phyloP scores from a whole-genome alignment of 1,139 yeast species.

The Chernovozyma aurita region DNA sequence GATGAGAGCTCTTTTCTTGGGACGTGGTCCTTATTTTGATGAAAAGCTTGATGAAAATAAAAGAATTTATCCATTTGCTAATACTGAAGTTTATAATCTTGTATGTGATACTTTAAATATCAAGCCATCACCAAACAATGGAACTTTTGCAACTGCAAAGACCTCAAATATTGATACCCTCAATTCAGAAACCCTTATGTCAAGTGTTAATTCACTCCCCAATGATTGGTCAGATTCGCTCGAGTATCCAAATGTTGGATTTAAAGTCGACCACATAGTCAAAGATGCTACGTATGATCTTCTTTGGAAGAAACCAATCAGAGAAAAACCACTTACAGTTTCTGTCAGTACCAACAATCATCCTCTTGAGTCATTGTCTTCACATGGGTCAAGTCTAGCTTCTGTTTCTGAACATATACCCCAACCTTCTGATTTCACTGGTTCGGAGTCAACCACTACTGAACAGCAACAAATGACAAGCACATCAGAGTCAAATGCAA shows the following conservation, averaged over 20 bases:
- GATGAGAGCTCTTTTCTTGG: slow-evolving; percentile 82
- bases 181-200: slow-evolving; percentile 5
- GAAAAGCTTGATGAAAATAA: slow-evolving; percentile 14
- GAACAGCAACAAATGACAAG: background rate
- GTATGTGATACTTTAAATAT: slow-evolving; percentile 65
- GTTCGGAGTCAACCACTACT: slow-evolving; percentile 1
- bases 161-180: background rate
- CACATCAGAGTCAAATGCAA: background rate
- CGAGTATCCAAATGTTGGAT: slow-evolving; percentile 56
- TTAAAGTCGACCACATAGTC: slow-evolving; percentile 43
- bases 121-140: slow-evolving; percentile 57
- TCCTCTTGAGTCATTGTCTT: slow-evolving; percentile 24
- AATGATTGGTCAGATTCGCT: slow-evolving; percentile 51
- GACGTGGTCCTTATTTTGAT: slow-evolving; percentile 72
- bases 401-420: slow-evolving; percentile 24
- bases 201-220: slow-evolving; percentile 31
- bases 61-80: slow-evolving; percentile 61
- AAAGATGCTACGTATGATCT: slow-evolving; percentile 51
- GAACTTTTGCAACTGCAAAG: slow-evolving; percentile 25
- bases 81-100: slow-evolving; percentile 69
- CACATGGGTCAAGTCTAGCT: slow-evolving; percentile 22
- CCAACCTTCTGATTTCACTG: slow-evolving; percentile 29
- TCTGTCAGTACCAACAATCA: slow-evolving; percentile 17
- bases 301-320: slow-evolving; percentile 30
- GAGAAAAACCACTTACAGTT: slow-evolving; percentile 12